Evolutionary conservation across 225 moss, liverwort and hornwort species (phyloP).

Genomic region (Physcomitrellopsis africana): DNA sequence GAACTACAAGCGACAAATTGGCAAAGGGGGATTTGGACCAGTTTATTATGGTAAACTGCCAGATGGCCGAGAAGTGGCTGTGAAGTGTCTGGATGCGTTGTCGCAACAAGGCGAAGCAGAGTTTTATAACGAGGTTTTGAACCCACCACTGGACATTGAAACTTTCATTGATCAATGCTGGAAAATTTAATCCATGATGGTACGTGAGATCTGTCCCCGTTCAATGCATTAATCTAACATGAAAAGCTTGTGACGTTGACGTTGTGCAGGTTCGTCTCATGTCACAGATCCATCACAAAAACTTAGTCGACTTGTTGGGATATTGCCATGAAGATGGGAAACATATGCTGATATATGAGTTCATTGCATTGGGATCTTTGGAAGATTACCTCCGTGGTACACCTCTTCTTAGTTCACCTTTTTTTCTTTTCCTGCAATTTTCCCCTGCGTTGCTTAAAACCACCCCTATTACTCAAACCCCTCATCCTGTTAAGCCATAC

Average conservation of each 20-base stretch:
- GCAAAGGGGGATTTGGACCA: constrained; percentile 26
- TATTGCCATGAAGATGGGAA: constrained; percentile 59
- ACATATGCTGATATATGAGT: constrained; percentile 70
- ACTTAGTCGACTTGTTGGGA: constrained; percentile 60
- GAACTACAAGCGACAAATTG: constrained; percentile 39
- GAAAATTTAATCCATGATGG: neutral
- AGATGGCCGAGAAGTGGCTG: constrained; percentile 48
- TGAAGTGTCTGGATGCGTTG: constrained; percentile 43
- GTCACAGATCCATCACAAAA: constrained; percentile 64
- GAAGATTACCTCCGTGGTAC: constrained; percentile 62
- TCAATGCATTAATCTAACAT: neutral
- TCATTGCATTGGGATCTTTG: constrained; percentile 65
- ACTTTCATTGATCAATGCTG: neutral
- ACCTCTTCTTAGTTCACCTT: neutral
- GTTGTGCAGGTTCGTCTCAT: constrained; percentile 56
- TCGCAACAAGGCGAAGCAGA: too few relatives aligned
- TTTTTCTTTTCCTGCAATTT: neutral
- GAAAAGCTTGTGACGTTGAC: neutral
- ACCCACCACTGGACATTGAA: neutral
- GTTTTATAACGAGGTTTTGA: constrained; percentile 46
- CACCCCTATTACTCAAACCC: too few relatives aligned
- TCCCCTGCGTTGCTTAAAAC: too few relatives aligned
- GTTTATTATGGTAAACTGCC: constrained; percentile 43
- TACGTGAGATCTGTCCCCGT: neutral
- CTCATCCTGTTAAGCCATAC: too few relatives aligned